phyloP scores from a whole-genome alignment of 2,329 filamentous ascomycete species.

The Xylariaceae sp. region DNA sequence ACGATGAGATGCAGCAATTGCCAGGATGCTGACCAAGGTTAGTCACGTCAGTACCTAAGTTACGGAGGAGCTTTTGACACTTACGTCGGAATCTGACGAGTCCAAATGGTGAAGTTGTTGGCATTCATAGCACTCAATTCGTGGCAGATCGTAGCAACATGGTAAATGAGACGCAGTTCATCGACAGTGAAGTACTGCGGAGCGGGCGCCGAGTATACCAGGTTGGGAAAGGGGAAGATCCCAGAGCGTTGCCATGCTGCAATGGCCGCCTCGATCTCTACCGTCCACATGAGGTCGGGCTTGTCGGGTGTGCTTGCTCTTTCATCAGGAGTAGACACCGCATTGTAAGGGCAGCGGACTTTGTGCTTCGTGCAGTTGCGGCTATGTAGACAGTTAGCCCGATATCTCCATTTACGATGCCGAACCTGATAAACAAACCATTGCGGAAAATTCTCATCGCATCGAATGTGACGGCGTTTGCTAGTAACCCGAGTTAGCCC shows the following conservation, averaged over 20 bases:
- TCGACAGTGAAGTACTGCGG: conserved; percentile 68
- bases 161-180: conserved; percentile 83
- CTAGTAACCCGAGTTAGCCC: conserved; percentile 30
- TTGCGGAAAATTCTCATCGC: conserved; percentile 96
- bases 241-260: conserved; percentile 79
- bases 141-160: conserved; percentile 78
- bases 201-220: conserved; percentile 70
- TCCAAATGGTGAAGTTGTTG: conserved; percentile 86
- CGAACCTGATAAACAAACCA: conserved; percentile 56
- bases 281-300: conserved; percentile 75
- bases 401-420: conserved; percentile 9
- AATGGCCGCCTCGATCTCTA: conserved; percentile 75
- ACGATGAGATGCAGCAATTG: conserved; percentile 70
- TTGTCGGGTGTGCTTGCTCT: conserved; percentile 56
- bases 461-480: conserved; percentile 95
- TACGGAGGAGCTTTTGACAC: conserved; percentile 30
- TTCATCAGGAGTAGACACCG: conserved; percentile 64
- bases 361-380: conserved; percentile 99
- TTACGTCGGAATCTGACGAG: conserved; percentile 85
- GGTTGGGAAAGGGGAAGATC: conserved; percentile 76
- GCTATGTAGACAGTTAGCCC: conserved; percentile 42
- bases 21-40: conserved; percentile 60
- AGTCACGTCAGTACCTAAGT: conserved; percentile 13
- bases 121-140: conserved; percentile 73
- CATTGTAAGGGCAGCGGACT: conserved; percentile 96